Conservation (phyloP, 2,329 filamentous ascomycete species). For the Ceratocystis lukuohia region DNA sequence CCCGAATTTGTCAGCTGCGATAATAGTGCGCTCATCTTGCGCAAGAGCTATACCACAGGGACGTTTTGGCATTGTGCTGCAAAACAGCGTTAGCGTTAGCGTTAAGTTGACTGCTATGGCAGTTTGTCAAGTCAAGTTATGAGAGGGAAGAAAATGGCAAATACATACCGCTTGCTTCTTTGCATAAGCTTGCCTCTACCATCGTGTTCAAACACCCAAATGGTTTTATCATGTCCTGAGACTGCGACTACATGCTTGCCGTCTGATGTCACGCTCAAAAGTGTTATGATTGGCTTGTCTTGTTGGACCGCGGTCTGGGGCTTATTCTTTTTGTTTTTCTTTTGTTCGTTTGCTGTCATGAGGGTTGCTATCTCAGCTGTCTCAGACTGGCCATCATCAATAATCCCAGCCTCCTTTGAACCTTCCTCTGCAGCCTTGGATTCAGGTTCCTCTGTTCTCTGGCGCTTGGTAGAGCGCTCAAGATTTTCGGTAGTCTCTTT, state of each 20-base stretch:
- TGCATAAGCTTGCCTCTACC: conserved; percentile 47
- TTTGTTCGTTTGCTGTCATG: conserved; percentile 17
- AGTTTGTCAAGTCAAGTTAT: neutral
- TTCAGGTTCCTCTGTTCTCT: conserved; percentile 20
- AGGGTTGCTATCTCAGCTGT: conserved; percentile 15
- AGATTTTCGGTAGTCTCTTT: conserved; percentile 8
- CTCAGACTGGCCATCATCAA: conserved; percentile 26
- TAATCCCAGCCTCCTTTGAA: conserved; percentile 29
- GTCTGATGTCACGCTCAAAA: conserved; percentile 50
- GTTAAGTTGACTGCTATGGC: neutral
- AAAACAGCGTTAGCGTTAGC: conserved; percentile 23
- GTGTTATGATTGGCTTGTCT: conserved; percentile 52
- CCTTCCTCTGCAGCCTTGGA: conserved; percentile 7
- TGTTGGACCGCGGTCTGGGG: conserved; percentile 27
- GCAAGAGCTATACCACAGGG: conserved; percentile 64
- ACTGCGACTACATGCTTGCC: conserved; percentile 60
- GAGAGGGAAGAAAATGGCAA: neutral
- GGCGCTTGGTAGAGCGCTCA: conserved; percentile 16
- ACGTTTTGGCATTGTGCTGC: conserved; percentile 74
- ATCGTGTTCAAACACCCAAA: conserved; percentile 66
- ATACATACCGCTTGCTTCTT: conserved; percentile 54
- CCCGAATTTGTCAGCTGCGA: conserved; percentile 89
- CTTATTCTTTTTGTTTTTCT: conserved; percentile 26
- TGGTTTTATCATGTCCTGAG: conserved; percentile 80
- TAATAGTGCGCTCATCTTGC: conserved; percentile 55